These are phyloP conservation scores for Umbelopsis isabellina DNA, from an alignment of 192 early-diverging fungal genomes.

Conservation along the genomic window DNA sequence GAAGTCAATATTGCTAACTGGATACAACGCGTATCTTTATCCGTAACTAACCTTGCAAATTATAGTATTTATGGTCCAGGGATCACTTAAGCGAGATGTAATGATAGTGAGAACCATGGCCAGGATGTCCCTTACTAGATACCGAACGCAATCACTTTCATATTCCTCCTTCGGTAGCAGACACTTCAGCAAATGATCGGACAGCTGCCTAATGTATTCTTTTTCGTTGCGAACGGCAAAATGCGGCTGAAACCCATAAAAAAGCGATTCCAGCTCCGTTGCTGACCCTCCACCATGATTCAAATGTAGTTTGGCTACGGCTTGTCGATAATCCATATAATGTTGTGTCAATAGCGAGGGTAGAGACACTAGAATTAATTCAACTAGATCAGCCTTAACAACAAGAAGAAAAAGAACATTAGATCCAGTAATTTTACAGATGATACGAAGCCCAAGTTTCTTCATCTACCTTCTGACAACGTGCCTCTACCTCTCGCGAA, in stretches of 20 bases:
- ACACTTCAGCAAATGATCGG: slow-evolving; percentile 43
- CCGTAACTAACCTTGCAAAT: slow-evolving; percentile 49
- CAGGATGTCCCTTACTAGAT: slow-evolving; percentile 52
- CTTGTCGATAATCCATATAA: slow-evolving; percentile 51
- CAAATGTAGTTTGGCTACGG: slow-evolving; percentile 38
- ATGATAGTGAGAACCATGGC: slow-evolving; percentile 45
- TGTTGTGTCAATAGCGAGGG: slow-evolving; percentile 52
- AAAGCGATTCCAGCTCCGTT: slow-evolving; percentile 35
- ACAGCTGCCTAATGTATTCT: slow-evolving; percentile 49
- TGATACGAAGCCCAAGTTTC: background rate
- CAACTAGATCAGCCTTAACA: slow-evolving; percentile 52
- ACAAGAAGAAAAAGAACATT: background rate
- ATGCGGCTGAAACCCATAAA: slow-evolving; percentile 59
- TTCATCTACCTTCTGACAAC: slow-evolving; percentile 42
- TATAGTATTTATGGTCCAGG: slow-evolving; percentile 55
- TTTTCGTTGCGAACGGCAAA: slow-evolving; percentile 50
- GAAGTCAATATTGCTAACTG: background rate
- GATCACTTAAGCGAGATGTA: slow-evolving; percentile 49
- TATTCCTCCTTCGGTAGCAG: slow-evolving; percentile 46
- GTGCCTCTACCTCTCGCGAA: slow-evolving; percentile 16
- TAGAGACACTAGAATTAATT: slow-evolving; percentile 44
- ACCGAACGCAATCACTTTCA: slow-evolving; percentile 47
- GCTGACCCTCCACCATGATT: slow-evolving; percentile 48
- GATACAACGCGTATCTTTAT: background rate
- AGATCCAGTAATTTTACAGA: background rate